Evolutionary conservation across 441 rosid genomes (phyloP), one percentile per base, ranked within the genome.

Genomic region (Adansonia gregorii): DNA sequence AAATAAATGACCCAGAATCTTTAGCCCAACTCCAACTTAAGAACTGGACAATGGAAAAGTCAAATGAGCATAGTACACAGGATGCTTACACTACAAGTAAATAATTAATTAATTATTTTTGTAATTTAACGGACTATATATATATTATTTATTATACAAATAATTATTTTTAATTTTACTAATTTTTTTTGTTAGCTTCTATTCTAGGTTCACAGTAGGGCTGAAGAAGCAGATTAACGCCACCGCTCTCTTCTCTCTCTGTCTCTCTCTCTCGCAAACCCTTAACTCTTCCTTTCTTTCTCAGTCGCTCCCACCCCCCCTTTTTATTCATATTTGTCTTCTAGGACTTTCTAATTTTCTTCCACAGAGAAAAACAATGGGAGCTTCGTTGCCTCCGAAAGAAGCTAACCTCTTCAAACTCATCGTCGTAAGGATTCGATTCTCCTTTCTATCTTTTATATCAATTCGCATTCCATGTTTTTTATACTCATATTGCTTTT

Each of bases 381-480:
- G 98, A 61, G 94, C 98, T 78, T 90, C 99, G 55, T 88, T 97
- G 89, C 99, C 99, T 86, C 88, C 97, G 64, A 97, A 97, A 86
- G 99, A 97, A 88, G 99, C 99, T 77, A 97, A 93, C 86, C 99
- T 92, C 87, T 97, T 97, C 93, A 97, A 97, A 87, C 93, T 92
- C 93, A 97, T 97, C 89, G 98, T 94, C 84, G 99, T 97, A 94
- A 78, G 99, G 97, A 82, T 76, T 80, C 77, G 79, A 75, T 78
- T 83, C 83, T 48, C 73, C 61, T 64, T 17, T 65, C 5, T 73
- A 74, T 82, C 49, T 58, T 58, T 27, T 63, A 7, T 73, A 12
- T 24, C 9, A 56, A n/a, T 27, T 15, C 22, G 9, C 41, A 54
- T 12, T 58, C 1, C 77, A 51, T 27, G 24, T 35, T 49, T 5